Evolutionary conservation across 1,284 basidiomycete genomes (phyloP).

Genomic region (Tilletia setariae): DNA sequence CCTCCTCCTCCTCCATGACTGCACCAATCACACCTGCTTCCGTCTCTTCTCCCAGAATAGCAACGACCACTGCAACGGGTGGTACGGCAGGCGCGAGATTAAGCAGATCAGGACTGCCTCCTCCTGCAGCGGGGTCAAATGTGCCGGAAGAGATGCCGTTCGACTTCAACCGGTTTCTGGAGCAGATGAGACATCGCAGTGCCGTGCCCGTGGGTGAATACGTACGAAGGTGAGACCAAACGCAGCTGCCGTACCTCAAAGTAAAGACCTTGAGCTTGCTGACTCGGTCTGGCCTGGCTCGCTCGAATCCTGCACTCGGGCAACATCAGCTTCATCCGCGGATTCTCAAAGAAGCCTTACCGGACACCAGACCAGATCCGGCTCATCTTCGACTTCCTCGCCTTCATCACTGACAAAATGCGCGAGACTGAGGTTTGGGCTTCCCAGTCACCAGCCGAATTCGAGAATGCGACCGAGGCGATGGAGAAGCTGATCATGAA

Average conservation of each 20-base stretch:
- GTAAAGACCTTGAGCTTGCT: not conserved
- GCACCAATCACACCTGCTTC: conserved; percentile 7
- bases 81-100: too few species aligned
- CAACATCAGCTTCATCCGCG: conserved; percentile 49
- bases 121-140: not conserved
- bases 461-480: conserved; percentile 94
- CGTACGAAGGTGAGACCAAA: conserved; percentile 29
- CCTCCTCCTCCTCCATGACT: too few species aligned
- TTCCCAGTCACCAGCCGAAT: conserved; percentile 67
- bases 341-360: conserved; percentile 53
- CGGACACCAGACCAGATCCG: conserved; percentile 50
- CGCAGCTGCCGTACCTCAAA: not conserved
- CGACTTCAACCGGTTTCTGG: conserved; percentile 53
- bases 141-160: conserved; percentile 39
- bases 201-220: conserved; percentile 52
- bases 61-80: not conserved
- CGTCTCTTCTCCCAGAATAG: not conserved
- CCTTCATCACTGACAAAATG: conserved; percentile 51
- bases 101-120: not conserved
- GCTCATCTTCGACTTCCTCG: conserved; percentile 54
- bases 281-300: not conserved
- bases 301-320: not conserved
- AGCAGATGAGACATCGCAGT: conserved; percentile 52
- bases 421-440: conserved; percentile 45
- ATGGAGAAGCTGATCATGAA: conserved; percentile 99